A percentile compares a stretch with the other conserved stretches of the same genome.
These are phyloP conservation scores for Amyloporia xantha DNA, from an alignment of 768 basidiomycete species.

Conservation along the genomic window DNA sequence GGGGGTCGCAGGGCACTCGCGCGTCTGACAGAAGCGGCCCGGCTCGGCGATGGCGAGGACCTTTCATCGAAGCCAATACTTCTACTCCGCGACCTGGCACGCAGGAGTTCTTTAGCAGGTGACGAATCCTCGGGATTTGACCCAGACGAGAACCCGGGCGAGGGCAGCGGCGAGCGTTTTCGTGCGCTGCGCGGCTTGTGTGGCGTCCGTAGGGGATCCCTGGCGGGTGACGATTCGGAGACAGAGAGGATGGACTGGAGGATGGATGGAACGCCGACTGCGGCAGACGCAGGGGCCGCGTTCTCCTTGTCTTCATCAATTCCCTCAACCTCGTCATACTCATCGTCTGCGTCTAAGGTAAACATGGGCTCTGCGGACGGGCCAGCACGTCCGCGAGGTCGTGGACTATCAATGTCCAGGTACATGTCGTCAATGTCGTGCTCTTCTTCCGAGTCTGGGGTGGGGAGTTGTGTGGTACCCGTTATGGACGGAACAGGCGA, in stretches of 20 bases:
- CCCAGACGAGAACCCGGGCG: conserved; percentile 14
- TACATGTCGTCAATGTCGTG: conserved; percentile 21
- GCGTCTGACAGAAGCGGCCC: background rate
- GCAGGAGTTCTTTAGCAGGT: background rate
- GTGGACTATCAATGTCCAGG: conserved; percentile 10
- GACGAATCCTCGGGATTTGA: conserved; percentile 6
- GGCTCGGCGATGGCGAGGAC: conserved; percentile 18
- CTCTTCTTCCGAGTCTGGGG: conserved; percentile 17
- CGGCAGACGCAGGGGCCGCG: conserved; percentile 2
- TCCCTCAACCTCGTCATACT: conserved; percentile 5
- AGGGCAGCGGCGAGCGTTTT: conserved; percentile 18
- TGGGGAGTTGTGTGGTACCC: conserved; percentile 12
- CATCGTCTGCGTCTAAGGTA: background rate
- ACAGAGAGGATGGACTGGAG: background rate
- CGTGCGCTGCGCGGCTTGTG: conserved; percentile 18
- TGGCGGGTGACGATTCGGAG: conserved; percentile 9
- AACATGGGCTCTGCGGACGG: background rate
- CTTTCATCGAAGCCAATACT: background rate
- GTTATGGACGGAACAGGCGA: conserved; percentile 6
- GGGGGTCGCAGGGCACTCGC: too few relatives aligned
- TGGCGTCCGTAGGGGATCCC: conserved; percentile 19
- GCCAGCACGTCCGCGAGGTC: background rate
- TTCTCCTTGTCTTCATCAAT: conserved; percentile 20
- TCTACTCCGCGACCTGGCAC: conserved; percentile 11
- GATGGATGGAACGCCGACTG: background rate